phyloP scores from a whole-genome alignment of 768 basidiomycete species.

The Gloeopeniophorella convolvens region DNA sequence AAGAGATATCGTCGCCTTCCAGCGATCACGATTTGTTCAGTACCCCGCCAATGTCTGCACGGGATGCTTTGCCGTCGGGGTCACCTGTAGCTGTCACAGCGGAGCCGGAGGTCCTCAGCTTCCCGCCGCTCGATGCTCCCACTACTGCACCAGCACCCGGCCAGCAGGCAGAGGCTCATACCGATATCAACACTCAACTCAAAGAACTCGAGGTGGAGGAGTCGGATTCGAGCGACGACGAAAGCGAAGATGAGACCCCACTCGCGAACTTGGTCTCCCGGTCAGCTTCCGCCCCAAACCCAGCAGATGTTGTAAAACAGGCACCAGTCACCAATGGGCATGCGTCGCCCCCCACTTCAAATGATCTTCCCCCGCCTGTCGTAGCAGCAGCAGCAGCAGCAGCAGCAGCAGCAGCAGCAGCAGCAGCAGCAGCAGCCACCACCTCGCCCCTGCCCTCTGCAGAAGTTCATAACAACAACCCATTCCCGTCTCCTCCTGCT shows the following conservation, averaged over 20 bases:
- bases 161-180: constrained; percentile 22
- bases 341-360: not conserved
- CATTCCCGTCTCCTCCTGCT: constrained; percentile 9
- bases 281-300: not conserved
- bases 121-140: constrained; percentile 3
- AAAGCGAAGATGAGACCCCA: constrained; percentile 25
- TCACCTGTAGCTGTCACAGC: not conserved
- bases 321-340: constrained; percentile 10
- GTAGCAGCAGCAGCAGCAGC: not conserved
- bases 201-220: constrained; percentile 55
- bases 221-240: constrained; percentile 44
- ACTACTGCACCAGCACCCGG: constrained; percentile 5
- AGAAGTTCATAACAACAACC: constrained; percentile 2
- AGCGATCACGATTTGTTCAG: constrained; percentile 51
- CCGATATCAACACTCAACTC: constrained; percentile 46
- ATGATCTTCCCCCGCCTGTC: not conserved
- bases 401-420: not conserved
- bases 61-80: constrained; percentile 3
- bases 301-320: not conserved
- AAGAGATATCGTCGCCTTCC: constrained; percentile 27
- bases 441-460: no score
- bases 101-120: constrained; percentile 10
- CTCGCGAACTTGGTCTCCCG: constrained; percentile 22
- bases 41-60: constrained; percentile 50
- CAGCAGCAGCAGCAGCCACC: not conserved